Evolutionary conservation across 2,329 filamentous ascomycete genomes (phyloP).

Genomic region (Elsinoe necatrix): DNA sequence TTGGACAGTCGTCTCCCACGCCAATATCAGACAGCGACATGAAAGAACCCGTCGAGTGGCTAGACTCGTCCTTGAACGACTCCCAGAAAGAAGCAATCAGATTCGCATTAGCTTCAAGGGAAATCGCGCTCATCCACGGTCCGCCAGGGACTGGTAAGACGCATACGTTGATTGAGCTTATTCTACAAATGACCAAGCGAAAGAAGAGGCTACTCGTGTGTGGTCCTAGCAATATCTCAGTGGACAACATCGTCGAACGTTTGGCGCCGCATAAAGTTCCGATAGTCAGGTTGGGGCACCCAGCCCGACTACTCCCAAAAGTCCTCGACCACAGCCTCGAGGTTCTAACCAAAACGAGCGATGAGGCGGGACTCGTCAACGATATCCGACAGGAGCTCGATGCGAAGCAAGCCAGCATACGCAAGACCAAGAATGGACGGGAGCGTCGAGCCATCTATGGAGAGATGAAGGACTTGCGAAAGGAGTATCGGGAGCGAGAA

Average conservation of each 20-base stretch:
- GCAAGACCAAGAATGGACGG: slow-evolving; percentile 72
- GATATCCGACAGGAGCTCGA: slow-evolving; percentile 93
- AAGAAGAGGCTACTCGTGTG: slow-evolving; percentile 78
- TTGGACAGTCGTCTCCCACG: slow-evolving; percentile 49
- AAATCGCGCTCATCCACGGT: slow-evolving; percentile 86
- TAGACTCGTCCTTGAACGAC: slow-evolving; percentile 49
- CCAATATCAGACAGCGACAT: slow-evolving; percentile 39
- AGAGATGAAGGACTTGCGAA: slow-evolving; percentile 75
- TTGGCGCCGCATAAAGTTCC: slow-evolving; percentile 75
- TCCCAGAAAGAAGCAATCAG: slow-evolving; percentile 56
- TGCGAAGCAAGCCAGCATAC: slow-evolving; percentile 75
- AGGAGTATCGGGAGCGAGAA: slow-evolving; percentile 82
- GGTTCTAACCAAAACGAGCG: slow-evolving; percentile 79
- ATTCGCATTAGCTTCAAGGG: slow-evolving; percentile 75
- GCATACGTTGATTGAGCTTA: slow-evolving; percentile 89
- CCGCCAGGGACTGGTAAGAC: slow-evolving; percentile 96
- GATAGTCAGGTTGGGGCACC: slow-evolving; percentile 85
- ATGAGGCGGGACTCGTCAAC: slow-evolving; percentile 78
- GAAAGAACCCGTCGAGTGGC: slow-evolving; percentile 41
- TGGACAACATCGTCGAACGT: slow-evolving; percentile 96
- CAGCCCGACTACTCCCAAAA: slow-evolving; percentile 77
- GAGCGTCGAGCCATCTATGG: slow-evolving; percentile 75
- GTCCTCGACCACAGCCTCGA: slow-evolving; percentile 87
- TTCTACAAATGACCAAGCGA: slow-evolving; percentile 74
- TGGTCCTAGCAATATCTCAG: slow-evolving; percentile 91